Base-by-base conservation (phyloP, 2,329 filamentous ascomycete genomes). In the Hyphodiscus sp. region DNA sequence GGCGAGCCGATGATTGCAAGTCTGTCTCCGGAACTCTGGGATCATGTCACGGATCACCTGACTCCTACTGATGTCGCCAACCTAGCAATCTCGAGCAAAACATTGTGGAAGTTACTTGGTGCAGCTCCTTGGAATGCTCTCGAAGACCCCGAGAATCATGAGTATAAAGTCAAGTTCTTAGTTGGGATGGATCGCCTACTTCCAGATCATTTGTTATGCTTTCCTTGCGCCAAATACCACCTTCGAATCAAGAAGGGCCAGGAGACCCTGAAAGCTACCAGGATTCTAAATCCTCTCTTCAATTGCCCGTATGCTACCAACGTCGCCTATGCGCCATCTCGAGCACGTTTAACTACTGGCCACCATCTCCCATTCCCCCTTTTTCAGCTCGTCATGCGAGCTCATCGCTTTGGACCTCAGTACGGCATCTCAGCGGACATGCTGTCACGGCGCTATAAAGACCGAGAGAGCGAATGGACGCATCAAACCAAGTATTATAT, bases 201-300 rank as follows among this genome's bases (percentile, higher is more conserved):
- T 18, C 80, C 81, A 2, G 69, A 74, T 38, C 78, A 83, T 60
- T 71, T 85, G 7, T 73, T 83, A 51, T 85, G 81, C 65, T 80
- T 81, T 62, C 74, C 75, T 5, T 85, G 81, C 63, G 73, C 68
- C 15, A 70, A 67, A 52, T 84, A 78, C 65, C 81, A 85, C 63
- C 65, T 72, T 5, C 75, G 81, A 44, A 77, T 72, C 1, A 71
- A 76, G 49, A 72, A 73, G 38, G 81, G 80, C 18, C 58, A 71
- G 33, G 81, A 85, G 62, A 73, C 70, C 11, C 66, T 83, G 15
- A 77, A 77, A 59, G 75, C 77, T 1, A 71, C 77, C 26, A 73
- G 75, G 45, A 71, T 81, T 15, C 62, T 78, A 20, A 82, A 82
- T 56, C 80, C 79, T 1, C 64, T 84, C 13, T 82, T 78, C 66